Evolutionary conservation across 495 filamentous ascomycete species (phyloP), one percentile per base, ranked within the genome.

Genomic region (Penicillium turbatum): DNA sequence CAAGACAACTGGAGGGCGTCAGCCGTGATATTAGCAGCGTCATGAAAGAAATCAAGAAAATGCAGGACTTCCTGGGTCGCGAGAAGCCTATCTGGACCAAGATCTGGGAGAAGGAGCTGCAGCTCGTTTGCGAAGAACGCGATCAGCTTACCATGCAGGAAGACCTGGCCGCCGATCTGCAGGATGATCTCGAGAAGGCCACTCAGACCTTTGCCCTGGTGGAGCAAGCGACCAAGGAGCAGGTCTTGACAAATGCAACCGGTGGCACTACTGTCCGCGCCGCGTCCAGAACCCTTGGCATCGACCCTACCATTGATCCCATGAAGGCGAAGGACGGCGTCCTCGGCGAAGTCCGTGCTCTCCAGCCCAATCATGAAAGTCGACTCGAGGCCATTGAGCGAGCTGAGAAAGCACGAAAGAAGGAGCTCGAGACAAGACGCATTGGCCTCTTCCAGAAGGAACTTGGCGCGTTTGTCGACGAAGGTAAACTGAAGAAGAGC

Each of bases 1-100:
- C 92, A n/a, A 81, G 90, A 16, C 90, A 96, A 70, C 81, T 99
- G 49, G 92, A 96, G 67, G 76, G 69, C 38, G 91, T 96, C 15
- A 83, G 86, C 51, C 92, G 92, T 61, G 92, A 96, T 58, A 89
- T 97, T 52, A 84, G 86, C 53, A 66, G 75, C 51, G 85, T 90
- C 11, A 88, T 85, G 45, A 80, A 88, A 55, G 90, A 97, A 61
- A 85, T 99, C 37, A 96, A 90, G 82, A 92, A 90, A 75, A 88
- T 97, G 84, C 85, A 93, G 58, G 91, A 95, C 35, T 96, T 87
- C 75, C 79, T 97, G 66, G 86, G 85, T 59, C 79, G 79, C 21
- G 93, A 99, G 79, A 95, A 95, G 70, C 93, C 93, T 0, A 73
- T 96, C 40, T 99, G 93, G 90, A 95, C 88, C 21, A 96, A 96